Conservation (phyloP, 2,329 filamentous ascomycete genomes). For the Fonsecaea monophora region DNA sequence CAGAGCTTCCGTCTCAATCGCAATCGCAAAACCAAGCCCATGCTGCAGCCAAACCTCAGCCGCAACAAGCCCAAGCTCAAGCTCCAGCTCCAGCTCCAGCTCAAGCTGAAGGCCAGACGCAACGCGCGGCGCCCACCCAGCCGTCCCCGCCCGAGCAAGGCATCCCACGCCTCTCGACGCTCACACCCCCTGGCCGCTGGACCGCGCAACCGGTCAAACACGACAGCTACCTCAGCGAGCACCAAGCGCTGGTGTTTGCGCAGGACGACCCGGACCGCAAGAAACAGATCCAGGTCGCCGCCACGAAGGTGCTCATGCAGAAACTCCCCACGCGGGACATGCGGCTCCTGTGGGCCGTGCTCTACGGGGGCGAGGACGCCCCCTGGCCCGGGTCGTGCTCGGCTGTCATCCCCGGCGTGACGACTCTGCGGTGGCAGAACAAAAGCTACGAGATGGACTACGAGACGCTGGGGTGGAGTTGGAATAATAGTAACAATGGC, state of each 20-base stretch:
- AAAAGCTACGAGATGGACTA: conserved; percentile 15
- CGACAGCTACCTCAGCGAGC: conserved; percentile 29
- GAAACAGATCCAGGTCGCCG: conserved; percentile 30
- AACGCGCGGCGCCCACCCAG: background rate
- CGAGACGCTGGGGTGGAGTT: conserved; percentile 7
- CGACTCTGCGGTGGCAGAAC: conserved; percentile 11
- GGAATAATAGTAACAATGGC: background rate
- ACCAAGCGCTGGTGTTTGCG: conserved; percentile 25
- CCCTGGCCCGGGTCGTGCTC: conserved; percentile 33
- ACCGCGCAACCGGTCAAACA: conserved; percentile 25
- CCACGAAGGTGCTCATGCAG: conserved; percentile 34
- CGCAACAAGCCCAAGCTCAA: background rate
- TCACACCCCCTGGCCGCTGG: conserved; percentile 10
- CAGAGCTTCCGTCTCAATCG: background rate
- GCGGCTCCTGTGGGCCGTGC: conserved; percentile 35
- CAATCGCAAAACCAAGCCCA: background rate
- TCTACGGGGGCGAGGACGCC: conserved; percentile 34
- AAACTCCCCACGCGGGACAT: conserved; percentile 35
- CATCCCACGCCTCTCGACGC: background rate
- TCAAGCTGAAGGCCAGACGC: background rate
- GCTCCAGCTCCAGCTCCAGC: background rate
- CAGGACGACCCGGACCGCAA: conserved; percentile 27
- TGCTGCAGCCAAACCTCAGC: background rate
- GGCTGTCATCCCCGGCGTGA: conserved; percentile 30
- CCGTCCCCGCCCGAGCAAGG: too few relatives aligned